Percentiles rank a stretch among this genome's conserved stretches.
phyloP scores from a whole-genome alignment of 495 filamentous ascomycete genomes.

The Neurospora sp. region DNA sequence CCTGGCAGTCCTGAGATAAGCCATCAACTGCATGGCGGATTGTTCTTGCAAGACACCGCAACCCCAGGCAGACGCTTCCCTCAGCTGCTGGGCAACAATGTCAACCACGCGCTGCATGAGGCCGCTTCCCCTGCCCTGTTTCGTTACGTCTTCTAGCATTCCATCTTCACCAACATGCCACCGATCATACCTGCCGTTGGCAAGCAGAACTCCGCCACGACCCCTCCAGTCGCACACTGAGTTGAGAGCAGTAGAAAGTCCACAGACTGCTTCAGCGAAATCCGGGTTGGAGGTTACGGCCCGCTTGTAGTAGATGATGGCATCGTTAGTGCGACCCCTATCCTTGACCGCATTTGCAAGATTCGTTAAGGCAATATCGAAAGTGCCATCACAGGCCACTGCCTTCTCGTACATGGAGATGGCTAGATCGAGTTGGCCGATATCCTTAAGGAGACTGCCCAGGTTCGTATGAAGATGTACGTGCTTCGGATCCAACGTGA shows the following conservation, averaged over 20 bases:
- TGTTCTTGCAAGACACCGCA: conserved; percentile 54
- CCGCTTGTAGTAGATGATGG: conserved; percentile 82
- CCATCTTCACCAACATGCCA: conserved; percentile 91
- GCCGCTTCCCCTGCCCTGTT: conserved; percentile 50
- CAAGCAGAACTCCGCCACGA: conserved; percentile 70
- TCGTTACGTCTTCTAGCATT: conserved; percentile 67
- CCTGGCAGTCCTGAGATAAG: conserved; percentile 32
- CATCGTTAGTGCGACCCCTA: conserved; percentile 83
- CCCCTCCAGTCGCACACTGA: conserved; percentile 95
- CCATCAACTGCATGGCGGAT: conserved; percentile 31
- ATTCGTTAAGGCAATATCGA: conserved; percentile 96
- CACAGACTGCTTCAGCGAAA: conserved; percentile 95
- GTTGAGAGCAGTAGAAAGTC: conserved; percentile 89
- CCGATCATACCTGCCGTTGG: conserved; percentile 65
- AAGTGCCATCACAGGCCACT: conserved; percentile 79
- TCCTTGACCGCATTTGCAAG: conserved; percentile 98
- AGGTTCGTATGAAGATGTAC: conserved; percentile 98
- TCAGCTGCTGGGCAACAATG: conserved; percentile 85
- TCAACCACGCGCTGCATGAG: conserved; percentile 95
- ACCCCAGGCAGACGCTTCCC: conserved; percentile 83
- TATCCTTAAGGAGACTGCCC: conserved; percentile 91
- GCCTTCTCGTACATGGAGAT: conserved; percentile 98
- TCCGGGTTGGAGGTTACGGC: conserved; percentile 87
- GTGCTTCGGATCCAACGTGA: conserved; percentile 76
- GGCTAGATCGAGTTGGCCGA: conserved; percentile 81